Base-by-base conservation (phyloP, 2,329 filamentous ascomycete species). In the Aureobasidium melanogenum region DNA sequence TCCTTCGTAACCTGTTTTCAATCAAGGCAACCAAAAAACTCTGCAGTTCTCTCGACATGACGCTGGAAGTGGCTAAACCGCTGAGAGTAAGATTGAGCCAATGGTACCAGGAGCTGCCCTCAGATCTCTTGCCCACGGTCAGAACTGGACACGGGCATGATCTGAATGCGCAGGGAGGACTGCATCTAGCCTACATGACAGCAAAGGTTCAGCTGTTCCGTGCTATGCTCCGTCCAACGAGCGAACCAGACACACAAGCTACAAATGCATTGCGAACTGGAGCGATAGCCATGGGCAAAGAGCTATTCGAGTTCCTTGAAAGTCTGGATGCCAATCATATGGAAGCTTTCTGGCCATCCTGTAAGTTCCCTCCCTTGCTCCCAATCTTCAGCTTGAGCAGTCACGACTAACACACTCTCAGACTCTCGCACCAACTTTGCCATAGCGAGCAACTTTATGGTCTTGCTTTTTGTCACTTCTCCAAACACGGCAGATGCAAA, bases 121-220 rank as follows among this genome's bases (percentile, higher is more conserved):
- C 62, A 19, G 60, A 64, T 9, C 57, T 63, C 1, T 22, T 48
- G 6, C 62, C 59, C 8, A 62, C 60, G 1, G 47, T 43, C 5
- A 50, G 44, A 10, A 4, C 9, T 39, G 62, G n/a, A 36, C 60
- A 39, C 51, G 48, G 15, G 63, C 71, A 81, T 10, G 77, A 79
- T 26, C 73, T 82, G 30, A 76, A 80, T 44, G 62, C 74, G 66
- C 65, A 69, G 51, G 74, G 79, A 1, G 80, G 77, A 43, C 69
- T 82, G 9, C 77, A 81, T 55, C 73, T 82, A 2, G 78, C 80
- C 0, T 81, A 82, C 63, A 77, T 79, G 51, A 78, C 79, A 0
- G 77, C 80, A 0, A 80, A 81, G 61, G 79, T 82, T 57, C 76
- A 79, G 44, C 73, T 82, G 2, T 79, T 82, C 66, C 76, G 79